Evolutionary conservation across 2,329 filamentous ascomycete genomes (phyloP).

Genomic region (Trichoderma semiorbis): DNA sequence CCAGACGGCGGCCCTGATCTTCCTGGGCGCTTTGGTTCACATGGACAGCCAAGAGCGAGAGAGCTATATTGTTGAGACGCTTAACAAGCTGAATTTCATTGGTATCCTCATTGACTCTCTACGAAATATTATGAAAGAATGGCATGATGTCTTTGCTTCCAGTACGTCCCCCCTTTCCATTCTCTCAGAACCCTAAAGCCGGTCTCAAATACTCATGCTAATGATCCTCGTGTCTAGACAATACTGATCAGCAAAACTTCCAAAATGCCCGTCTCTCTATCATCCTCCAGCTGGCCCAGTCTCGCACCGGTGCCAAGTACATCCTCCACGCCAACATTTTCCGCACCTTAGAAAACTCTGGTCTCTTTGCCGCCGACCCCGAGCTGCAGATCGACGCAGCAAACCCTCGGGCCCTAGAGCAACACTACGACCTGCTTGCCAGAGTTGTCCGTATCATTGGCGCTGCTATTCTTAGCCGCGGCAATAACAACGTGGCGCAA

Average conservation of each 20-base stretch:
- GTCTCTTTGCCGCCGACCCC: slow-evolving; percentile 85
- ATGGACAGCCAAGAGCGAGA: slow-evolving; percentile 70
- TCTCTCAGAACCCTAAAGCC: neutral
- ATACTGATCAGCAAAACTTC: slow-evolving; percentile 47
- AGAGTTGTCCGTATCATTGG: slow-evolving; percentile 78
- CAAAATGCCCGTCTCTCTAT: slow-evolving; percentile 74
- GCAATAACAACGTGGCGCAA: slow-evolving; percentile 76
- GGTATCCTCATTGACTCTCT: slow-evolving; percentile 87
- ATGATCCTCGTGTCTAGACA: slow-evolving; percentile 29
- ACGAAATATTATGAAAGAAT: slow-evolving; percentile 70
- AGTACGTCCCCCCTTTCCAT: slow-evolving; percentile 40
- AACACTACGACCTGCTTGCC: slow-evolving; percentile 81
- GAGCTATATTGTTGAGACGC: slow-evolving; percentile 69
- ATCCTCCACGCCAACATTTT: slow-evolving; percentile 90
- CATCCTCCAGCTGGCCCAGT: slow-evolving; percentile 79
- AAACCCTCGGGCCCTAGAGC: slow-evolving; percentile 66
- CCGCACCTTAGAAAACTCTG: slow-evolving; percentile 72
- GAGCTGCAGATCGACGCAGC: slow-evolving; percentile 80
- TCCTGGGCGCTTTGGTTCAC: slow-evolving; percentile 75
- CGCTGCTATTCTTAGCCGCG: slow-evolving; percentile 75
- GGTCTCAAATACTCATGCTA: neutral
- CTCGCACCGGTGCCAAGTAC: slow-evolving; percentile 75
- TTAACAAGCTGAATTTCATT: slow-evolving; percentile 86
- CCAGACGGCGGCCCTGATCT: slow-evolving; percentile 78
- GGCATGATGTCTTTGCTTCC: slow-evolving; percentile 53